Base-by-base conservation (phyloP, 495 filamentous ascomycete species). In the Xanthoparmelia taractica region DNA sequence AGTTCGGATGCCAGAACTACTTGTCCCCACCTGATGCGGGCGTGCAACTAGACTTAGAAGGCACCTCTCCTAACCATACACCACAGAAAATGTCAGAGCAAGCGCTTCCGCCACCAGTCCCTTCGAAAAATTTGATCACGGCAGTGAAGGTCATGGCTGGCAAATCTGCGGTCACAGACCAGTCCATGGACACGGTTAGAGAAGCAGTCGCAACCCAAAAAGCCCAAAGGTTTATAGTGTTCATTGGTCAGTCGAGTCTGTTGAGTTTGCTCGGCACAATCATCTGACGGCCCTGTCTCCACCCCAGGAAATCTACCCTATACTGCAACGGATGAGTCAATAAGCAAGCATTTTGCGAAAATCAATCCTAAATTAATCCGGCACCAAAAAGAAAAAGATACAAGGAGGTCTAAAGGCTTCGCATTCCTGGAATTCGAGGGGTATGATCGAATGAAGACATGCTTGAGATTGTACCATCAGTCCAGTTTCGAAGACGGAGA, bases 361-460 rank as follows among this genome's bases (percentile, higher is more conserved):
- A 82, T 96, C 60, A 73, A 83, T 18, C 92, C 94, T 4, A 80
- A 77, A 23, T 82, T 81, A 15, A 80, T 97, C 59, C 90, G 94
- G 1, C 83, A 91, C 36, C 82, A 88, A 33, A 91, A 88, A 20
- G 77, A 90, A 69, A 87, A 87, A 67, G 79, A 83, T 48, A 80
- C 86, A 58, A 75, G 72, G 34, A 88, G 87, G 65, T 89, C 85
- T 64, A 91, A 90, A 67, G 94, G 94, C 37, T 89, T 87, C 66
- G 94, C 91, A 6, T 98, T 98, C 74, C 78, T 98, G 64, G 94
- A 98, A 75, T 97, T 98, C 68, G 87, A 85, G 63, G 78, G 83
- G 56, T 96, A 84, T 77, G 91, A 96, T 75, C 84, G 87, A 71
- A 96, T 97, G 92, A 88, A 96, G 80, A 92, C 90, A 56, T 95